Percentiles rank a stretch among this genome's conserved stretches.
These are phyloP conservation scores for Crithidia bombi DNA, from an alignment of 208 protist species.

Conservation along the genomic window DNA sequence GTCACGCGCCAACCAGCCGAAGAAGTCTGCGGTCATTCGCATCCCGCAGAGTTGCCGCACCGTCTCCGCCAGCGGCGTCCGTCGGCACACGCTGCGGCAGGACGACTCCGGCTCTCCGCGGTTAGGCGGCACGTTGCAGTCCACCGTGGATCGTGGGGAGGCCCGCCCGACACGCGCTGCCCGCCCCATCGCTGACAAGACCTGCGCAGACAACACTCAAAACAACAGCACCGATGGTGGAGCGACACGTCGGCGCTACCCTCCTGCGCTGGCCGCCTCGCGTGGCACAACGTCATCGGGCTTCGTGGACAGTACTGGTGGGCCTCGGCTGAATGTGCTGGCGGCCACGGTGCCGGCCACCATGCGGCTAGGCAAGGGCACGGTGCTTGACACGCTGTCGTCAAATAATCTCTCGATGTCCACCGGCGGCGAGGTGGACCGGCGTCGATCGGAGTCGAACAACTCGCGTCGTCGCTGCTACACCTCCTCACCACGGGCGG, in stretches of 20 bases:
- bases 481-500: constrained; percentile 5
- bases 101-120: not conserved
- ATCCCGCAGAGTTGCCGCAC: constrained; percentile 17
- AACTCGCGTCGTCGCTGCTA: constrained; percentile 14
- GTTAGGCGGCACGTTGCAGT: not conserved
- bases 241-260: not conserved
- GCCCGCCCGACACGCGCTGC: constrained; percentile 14
- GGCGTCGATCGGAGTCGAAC: not conserved
- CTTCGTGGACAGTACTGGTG: not conserved
- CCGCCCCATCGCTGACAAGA: not conserved
- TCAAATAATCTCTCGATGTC: constrained; percentile 1
- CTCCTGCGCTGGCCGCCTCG: constrained; percentile 9
- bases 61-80: constrained; percentile 15
- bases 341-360: constrained; percentile 10
- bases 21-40: constrained; percentile 20
- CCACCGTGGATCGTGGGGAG: constrained; percentile 12
- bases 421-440: not conserved
- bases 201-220: not conserved
- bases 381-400: not conserved
- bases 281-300: not conserved
- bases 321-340: constrained; percentile 11
- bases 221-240: not conserved
- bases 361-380: constrained; percentile 5
- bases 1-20: not conserved
- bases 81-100: not conserved